Evolutionary conservation across 257 asterid genomes (phyloP), one percentile per base, ranked within the genome.

Genomic region (Paulownia fortunei): DNA sequence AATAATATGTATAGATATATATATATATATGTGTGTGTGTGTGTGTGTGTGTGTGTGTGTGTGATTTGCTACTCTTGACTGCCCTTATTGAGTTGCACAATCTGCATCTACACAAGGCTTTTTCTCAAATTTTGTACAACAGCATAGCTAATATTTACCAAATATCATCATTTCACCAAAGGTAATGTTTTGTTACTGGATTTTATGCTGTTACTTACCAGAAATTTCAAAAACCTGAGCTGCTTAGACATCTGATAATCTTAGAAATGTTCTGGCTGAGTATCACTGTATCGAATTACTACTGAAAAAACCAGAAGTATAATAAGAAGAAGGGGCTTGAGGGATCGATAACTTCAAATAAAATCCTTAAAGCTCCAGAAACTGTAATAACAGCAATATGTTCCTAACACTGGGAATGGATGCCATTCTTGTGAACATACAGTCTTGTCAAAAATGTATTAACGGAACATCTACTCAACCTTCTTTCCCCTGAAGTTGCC

Each of bases 401-500:
- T 55, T 72, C 6, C 23, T 2, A 46, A 54, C 61, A 54, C 47
- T 10, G n/a, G 37, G 16, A 63, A 41, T 19, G 8, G 21, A 51
- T 2, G 21, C 16, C 73, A 18, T 19, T 13, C 0, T 52, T 72
- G 30, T 24, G 9, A 6, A 61, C 37, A 63, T n/a, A 18, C 23
- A 51, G 32, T 9, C 37, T 32, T 30, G 47, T 69, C 30, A 68
- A 9, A 18, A 51, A 39, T 37, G 66, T 0, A 18, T 34, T 46
- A 37, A 16, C 12, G 23, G 42, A 58, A 21, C 51, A 42, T 39
- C 86, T 90, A 90, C 37, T 88, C 91, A 8, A 62, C 60, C 85
- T 94, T 94, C 89, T 76, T 89, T 59, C 76, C 76, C 81, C 78
- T 84, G 87, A 83, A 71, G 70, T 66, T 86, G 71, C 85, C 76